Percentiles rank a stretch among this genome's conserved stretches.
Evolutionary conservation across 2,329 filamentous ascomycete species (phyloP).

Genomic region (Macrophomina pseudophaseolina): DNA sequence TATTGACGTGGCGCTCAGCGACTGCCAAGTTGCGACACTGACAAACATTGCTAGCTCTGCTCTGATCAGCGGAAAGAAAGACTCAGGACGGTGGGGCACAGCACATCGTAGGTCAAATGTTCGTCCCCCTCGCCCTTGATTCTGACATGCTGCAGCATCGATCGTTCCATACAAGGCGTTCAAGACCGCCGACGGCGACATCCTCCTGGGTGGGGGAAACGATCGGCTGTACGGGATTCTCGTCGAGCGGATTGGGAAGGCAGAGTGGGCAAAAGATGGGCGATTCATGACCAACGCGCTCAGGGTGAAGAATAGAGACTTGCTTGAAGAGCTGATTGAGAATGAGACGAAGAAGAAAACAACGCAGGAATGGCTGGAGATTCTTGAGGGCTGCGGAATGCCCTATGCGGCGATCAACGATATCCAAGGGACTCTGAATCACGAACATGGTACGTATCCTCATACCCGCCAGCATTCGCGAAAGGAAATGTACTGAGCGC

Average conservation of each 20-base stretch:
- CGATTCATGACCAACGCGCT: slow-evolving; percentile 64
- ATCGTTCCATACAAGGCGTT: slow-evolving; percentile 95
- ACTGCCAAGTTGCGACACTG: slow-evolving; percentile 92
- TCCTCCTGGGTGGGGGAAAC: slow-evolving; percentile 68
- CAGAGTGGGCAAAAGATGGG: slow-evolving; percentile 63
- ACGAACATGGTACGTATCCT: slow-evolving; percentile 72
- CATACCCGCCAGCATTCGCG: not conserved
- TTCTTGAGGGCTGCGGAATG: slow-evolving; percentile 90
- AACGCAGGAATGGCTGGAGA: slow-evolving; percentile 83
- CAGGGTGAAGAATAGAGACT: slow-evolving; percentile 70
- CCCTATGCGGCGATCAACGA: slow-evolving; percentile 96
- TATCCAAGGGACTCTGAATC: slow-evolving; percentile 80
- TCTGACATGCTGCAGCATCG: slow-evolving; percentile 64
- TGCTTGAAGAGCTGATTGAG: slow-evolving; percentile 81
- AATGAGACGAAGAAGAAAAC: slow-evolving; percentile 74
- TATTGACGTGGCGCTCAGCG: slow-evolving; percentile 87
- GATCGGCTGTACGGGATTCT: slow-evolving; percentile 66
- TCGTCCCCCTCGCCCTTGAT: slow-evolving; percentile 25
- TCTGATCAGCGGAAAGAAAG: slow-evolving; percentile 83
- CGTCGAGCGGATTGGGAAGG: slow-evolving; percentile 61
- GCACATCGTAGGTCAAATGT: slow-evolving; percentile 74
- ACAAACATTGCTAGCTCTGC: slow-evolving; percentile 95
- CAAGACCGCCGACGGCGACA: slow-evolving; percentile 66
- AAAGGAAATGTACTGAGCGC: slow-evolving; percentile 25
- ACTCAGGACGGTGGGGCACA: slow-evolving; percentile 92